Base-by-base conservation (phyloP, 148 eudicot species). In the Heliamphora exappendiculata region DNA sequence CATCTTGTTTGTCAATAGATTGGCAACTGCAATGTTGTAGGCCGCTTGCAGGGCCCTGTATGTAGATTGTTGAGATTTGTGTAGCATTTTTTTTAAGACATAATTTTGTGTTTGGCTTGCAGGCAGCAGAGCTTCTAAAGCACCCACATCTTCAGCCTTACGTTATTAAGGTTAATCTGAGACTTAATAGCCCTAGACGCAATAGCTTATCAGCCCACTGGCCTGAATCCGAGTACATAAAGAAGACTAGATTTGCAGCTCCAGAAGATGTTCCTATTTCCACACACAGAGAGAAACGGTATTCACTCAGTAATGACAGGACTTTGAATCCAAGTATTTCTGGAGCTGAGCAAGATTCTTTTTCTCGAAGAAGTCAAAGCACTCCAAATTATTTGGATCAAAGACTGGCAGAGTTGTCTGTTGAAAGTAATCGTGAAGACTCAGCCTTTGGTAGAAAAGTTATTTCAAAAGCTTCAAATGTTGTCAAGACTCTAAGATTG, bases 121-220 rank as follows among this genome's bases (percentile, higher is more conserved):
- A 94, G 98, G 98, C 98, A 83, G 87, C 96, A 67, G 97, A 94
- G 37, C 87, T 94, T 81, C 92, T 94, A 58, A 91, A 89, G 79
- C 92, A 88, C 75, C 94, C 87, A 31, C 92, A 83, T 49, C 97
- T 94, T 79, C 93, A 88, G 79, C 91, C 97, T 39, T 92, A 94
- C 62, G 96, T 89, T 58, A 78, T 85, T 26, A 86, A 92, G 83
- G 87, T 90, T 80, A 89, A 92, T 69, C 97, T 88, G 60, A 91
- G 88, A 77, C 82, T 83, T 31, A 90, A 88, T 75, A 85, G 83
- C 80, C 93, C 92, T 9, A 84, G 93, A 76, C 85, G 92, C 65
- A 81, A 78, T 63, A 85, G 81, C 78, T 69, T 94, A 66, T 86
- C 93, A 71, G 79, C 72, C 62, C 79, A 85, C 77, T 90, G 88